phyloP scores from a whole-genome alignment of 805 yeast genomes.

The Sungouiella thailandica region DNA sequence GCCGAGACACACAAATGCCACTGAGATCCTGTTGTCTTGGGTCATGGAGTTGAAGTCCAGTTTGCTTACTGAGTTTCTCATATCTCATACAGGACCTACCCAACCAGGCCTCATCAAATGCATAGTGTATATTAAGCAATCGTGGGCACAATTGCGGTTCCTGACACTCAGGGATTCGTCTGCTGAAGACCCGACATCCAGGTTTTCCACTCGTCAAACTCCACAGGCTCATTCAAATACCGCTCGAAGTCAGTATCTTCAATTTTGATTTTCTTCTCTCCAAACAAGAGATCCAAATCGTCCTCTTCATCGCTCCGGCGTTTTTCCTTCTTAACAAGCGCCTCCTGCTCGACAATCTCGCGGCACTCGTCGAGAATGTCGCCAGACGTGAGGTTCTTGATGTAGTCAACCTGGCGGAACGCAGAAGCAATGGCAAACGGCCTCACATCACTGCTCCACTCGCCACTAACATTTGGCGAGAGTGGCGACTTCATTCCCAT shows the following conservation, averaged over 20 bases:
- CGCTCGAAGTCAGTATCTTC: constrained; percentile 17
- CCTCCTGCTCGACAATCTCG: constrained; percentile 16
- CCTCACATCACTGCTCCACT: constrained; percentile 43
- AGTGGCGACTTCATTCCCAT: constrained; percentile 29
- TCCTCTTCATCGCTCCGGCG: constrained; percentile 21
- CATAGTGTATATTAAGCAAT: too few relatives aligned
- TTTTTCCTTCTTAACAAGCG: constrained; percentile 3
- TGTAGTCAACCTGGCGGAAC: constrained; percentile 39
- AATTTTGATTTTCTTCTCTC: constrained; percentile 29
- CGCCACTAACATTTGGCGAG: constrained; percentile 29
- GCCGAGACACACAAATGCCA: constrained; percentile 89
- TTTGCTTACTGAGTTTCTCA: neutral
- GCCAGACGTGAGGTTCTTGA: constrained; percentile 28
- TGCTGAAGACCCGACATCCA: constrained; percentile 10
- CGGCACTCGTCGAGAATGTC: constrained; percentile 15
- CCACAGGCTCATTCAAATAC: constrained; percentile 24
- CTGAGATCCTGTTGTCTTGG: constrained; percentile 39
- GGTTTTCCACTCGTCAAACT: constrained; percentile 32
- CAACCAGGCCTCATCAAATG: too few relatives aligned
- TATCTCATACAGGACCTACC: too few relatives aligned
- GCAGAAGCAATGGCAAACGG: constrained; percentile 42
- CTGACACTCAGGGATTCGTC: neutral
- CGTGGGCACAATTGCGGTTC: too few relatives aligned
- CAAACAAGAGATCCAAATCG: constrained; percentile 33
- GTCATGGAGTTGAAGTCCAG: constrained; percentile 5